Evolutionary conservation across 257 asterid genomes (phyloP), one percentile per base, ranked within the genome.

Genomic region (Ehretia macrophylla): DNA sequence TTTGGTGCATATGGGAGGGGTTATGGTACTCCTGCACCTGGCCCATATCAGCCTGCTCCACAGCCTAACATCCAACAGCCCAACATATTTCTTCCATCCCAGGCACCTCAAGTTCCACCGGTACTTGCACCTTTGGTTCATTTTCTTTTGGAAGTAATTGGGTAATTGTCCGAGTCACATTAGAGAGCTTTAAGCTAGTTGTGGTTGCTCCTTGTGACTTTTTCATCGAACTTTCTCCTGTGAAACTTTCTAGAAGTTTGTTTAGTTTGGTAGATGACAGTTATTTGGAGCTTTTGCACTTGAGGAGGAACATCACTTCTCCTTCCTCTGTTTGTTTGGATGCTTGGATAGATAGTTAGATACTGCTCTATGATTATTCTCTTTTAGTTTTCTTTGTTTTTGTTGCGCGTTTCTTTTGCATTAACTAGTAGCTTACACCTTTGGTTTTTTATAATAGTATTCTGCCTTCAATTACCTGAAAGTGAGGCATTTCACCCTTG

Each of bases 71-170:
- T 60, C 8, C 81, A 61, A 51, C 95, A 70, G 56, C 95, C 95
- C 32, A 63, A 67, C 66, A 88, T 84, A 17, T 92, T 92, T 68
- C 68, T 92, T 66, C 99, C 99, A 55, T 67, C 94, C 68, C 89
- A 84, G 51, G 74, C 77, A 58, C 51, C 83, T 64, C 83, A 78
- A 67, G 68, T 80, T 69, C 77, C 83, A 49, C 51, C 38, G 88
- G 98, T 86, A 77, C 48, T 14, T 42, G 56, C 51, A 42, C 44
- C 60, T 62, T 60, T 53, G 62, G 22, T 68, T 57, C 52, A 21
- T 55, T 60, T 56, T 59, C 61, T 52, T 18, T 40, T 59, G 38
- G 14, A 58, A 58, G 21, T 17, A 2, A 18, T 53, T 23, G 20
- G 17, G 16, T 39, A 17, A 9, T 58, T 39, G 14, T 39, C 19